Percentiles rank a stretch among this genome's conserved stretches.
Evolutionary conservation across 2,329 filamentous ascomycete species (phyloP).

Genomic region (Fusarium subglutinans): DNA sequence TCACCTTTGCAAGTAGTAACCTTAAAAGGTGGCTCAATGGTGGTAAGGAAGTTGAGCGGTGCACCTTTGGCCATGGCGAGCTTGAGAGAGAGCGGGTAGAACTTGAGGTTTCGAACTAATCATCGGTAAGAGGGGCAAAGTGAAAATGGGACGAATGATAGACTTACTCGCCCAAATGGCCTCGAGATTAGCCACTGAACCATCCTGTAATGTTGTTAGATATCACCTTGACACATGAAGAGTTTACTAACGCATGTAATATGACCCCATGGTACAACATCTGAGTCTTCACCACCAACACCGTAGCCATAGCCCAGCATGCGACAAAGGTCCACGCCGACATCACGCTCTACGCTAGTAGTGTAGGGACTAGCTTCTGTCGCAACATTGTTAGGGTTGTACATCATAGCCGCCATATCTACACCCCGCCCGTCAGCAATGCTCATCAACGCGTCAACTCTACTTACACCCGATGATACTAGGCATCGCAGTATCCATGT

Average conservation of each 20-base stretch:
- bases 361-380: not conserved
- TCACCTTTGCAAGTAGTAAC: not conserved
- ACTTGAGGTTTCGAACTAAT: not conserved
- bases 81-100: not conserved
- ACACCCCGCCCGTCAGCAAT: rapidly evolving
- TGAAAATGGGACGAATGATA: rapidly evolving
- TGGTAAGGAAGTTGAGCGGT: not conserved
- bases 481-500: not conserved
- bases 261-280: not conserved
- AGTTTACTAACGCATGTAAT: not conserved
- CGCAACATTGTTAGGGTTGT: not conserved
- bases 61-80: not conserved
- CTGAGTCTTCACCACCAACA: not conserved
- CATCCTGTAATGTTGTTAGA: not conserved
- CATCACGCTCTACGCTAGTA: not conserved
- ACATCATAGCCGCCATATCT: not conserved
- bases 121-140: rapidly evolving
- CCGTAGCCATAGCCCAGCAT: not conserved
- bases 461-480: not conserved
- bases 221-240: rapidly evolving
- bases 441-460: rapidly evolving
- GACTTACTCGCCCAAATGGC: not conserved
- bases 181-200: not conserved
- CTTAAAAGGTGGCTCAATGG: not conserved
- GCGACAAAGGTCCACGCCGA: not conserved